Evolutionary conservation across 768 basidiomycete species (phyloP).

Genomic region (Suillus subalutaceus): DNA sequence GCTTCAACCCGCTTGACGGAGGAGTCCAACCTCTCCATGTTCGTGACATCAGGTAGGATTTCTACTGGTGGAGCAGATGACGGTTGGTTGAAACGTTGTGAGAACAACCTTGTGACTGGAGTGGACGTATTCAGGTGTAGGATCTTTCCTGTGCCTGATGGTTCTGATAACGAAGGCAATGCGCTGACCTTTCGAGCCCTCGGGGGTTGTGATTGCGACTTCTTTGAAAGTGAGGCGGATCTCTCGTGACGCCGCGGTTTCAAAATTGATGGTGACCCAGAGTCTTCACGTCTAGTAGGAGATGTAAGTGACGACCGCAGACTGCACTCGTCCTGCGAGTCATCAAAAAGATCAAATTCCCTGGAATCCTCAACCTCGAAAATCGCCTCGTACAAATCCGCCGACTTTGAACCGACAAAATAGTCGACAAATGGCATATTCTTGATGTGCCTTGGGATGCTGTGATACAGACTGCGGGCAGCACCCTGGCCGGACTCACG

Average conservation of each 20-base stretch:
- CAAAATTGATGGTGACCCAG: constrained; percentile 17
- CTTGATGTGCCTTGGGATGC: constrained; percentile 71
- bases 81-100: constrained; percentile 12
- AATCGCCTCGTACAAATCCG: constrained; percentile 75
- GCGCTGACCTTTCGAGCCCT: constrained; percentile 31
- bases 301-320: constrained; percentile 15
- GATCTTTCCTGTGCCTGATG: constrained; percentile 32
- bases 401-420: constrained; percentile 68
- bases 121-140: constrained; percentile 32
- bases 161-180: constrained; percentile 30
- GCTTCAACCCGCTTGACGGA: constrained; percentile 59
- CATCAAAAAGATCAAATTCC: constrained; percentile 53
- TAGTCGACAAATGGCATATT: constrained; percentile 76
- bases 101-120: constrained; percentile 31
- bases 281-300: constrained; percentile 10
- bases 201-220: constrained; percentile 12
- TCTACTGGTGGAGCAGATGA: background rate
- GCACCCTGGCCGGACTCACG: constrained; percentile 56
- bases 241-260: constrained; percentile 8
- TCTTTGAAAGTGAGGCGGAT: constrained; percentile 13
- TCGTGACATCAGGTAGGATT: constrained; percentile 22
- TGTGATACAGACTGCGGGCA: constrained; percentile 60
- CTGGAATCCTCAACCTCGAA: constrained; percentile 67
- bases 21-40: constrained; percentile 42
- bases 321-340: constrained; percentile 43